phyloP scores from a whole-genome alignment of 495 filamentous ascomycete genomes.

The Daldinia grandis region DNA sequence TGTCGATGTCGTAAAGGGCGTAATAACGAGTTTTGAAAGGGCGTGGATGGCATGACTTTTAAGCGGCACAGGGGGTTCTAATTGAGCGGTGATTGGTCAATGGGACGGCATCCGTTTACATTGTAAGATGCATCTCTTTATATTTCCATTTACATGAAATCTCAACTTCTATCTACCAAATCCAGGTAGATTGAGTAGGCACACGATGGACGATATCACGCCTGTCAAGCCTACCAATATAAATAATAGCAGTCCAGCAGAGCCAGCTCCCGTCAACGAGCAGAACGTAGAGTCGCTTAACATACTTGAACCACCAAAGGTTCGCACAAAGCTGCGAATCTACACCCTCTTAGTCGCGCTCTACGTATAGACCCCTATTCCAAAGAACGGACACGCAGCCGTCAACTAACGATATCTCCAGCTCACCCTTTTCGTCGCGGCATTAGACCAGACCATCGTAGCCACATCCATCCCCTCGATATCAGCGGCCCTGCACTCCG shows the following conservation, averaged over 20 bases:
- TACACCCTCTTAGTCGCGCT: conserved; percentile 41
- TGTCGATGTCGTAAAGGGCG: background rate
- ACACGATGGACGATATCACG: conserved; percentile 15
- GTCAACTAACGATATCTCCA: conserved; percentile 11
- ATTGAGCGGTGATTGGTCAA: background rate
- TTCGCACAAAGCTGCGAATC: conserved; percentile 42
- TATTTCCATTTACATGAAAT: background rate
- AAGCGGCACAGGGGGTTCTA: background rate
- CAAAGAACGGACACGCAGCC: background rate
- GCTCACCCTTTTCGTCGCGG: conserved; percentile 62
- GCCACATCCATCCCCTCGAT: conserved; percentile 69
- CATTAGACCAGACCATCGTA: conserved; percentile 69
- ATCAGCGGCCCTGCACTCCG: conserved; percentile 64
- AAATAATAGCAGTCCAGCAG: background rate
- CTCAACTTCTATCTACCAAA: background rate
- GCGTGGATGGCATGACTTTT: background rate
- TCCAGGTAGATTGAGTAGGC: background rate
- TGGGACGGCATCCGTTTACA: background rate
- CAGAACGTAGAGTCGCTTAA: conserved; percentile 18
- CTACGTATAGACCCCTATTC: conserved; percentile 29
- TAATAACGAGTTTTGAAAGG: background rate
- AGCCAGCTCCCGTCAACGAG: conserved; percentile 7
- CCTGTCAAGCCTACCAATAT: background rate
- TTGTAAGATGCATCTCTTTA: background rate
- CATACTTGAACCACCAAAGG: conserved; percentile 26